Evolutionary conservation across 345 rosid species (phyloP).

Genomic region (Corymbia maculata): DNA sequence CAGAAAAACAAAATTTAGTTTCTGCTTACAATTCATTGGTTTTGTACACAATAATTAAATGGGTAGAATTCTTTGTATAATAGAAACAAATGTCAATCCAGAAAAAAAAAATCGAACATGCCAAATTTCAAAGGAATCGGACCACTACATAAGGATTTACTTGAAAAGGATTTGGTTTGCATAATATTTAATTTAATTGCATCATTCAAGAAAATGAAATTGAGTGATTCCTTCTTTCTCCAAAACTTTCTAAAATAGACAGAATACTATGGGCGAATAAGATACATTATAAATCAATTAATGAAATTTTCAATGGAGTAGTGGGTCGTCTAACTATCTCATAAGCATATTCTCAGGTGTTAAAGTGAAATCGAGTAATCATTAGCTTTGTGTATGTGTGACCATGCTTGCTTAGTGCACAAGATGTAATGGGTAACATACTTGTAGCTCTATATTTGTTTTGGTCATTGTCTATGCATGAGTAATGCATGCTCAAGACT

Average conservation of each 20-base stretch:
- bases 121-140: background rate
- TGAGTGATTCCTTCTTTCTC: no score
- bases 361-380: background rate
- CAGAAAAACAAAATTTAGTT: background rate
- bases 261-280: no score
- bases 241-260: no score
- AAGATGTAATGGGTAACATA: background rate
- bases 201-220: no score
- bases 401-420: background rate
- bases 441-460: background rate
- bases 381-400: background rate
- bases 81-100: background rate
- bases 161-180: background rate
- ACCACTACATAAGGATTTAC: background rate
- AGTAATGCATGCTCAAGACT: background rate
- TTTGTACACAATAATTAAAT: no score
- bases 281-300: no score
- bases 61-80: no score
- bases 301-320: no score
- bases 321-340: background rate
- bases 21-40: background rate
- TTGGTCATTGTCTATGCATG: background rate
- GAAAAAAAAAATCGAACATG: background rate
- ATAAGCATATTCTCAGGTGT: background rate
- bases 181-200: no score